Evolutionary conservation across 495 filamentous ascomycete species (phyloP).

Genomic region (Penicillium desertorum): DNA sequence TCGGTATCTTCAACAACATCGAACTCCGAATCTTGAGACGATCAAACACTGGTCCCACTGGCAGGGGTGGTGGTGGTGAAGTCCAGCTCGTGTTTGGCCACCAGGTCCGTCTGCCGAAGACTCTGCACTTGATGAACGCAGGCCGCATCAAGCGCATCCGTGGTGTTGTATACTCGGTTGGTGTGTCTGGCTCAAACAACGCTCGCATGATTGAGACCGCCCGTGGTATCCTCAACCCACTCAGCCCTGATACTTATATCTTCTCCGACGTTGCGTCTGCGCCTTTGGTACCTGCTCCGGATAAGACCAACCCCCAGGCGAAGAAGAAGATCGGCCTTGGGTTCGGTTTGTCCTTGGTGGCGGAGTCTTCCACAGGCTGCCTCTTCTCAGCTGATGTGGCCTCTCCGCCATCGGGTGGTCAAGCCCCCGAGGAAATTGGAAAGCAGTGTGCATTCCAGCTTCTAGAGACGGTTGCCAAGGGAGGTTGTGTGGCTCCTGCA

Average conservation of each 20-base stretch:
- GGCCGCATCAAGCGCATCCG: slow-evolving; percentile 86
- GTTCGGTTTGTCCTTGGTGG: slow-evolving; percentile 86
- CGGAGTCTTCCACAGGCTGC: slow-evolving; percentile 82
- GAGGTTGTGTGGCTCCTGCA: slow-evolving; percentile 73
- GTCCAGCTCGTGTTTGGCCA: slow-evolving; percentile 90
- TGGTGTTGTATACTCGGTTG: slow-evolving; percentile 89
- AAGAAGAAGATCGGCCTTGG: slow-evolving; percentile 78
- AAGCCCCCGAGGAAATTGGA: slow-evolving; percentile 86
- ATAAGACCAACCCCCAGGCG: slow-evolving; percentile 56
- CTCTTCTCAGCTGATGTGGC: slow-evolving; percentile 85
- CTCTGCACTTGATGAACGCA: slow-evolving; percentile 81
- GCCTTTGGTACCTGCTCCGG: slow-evolving; percentile 62
- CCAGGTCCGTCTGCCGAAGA: slow-evolving; percentile 90
- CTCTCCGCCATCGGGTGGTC: slow-evolving; percentile 75
- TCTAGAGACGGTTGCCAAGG: slow-evolving; percentile 74
- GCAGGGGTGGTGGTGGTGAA: slow-evolving; percentile 80
- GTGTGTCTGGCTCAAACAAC: slow-evolving; percentile 88
- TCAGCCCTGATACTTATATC: slow-evolving; percentile 84
- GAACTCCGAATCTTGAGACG: slow-evolving; percentile 81
- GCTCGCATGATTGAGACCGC: slow-evolving; percentile 91
- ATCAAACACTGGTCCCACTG: slow-evolving; percentile 70
- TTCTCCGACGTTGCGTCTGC: slow-evolving; percentile 74
- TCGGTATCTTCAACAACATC: slow-evolving; percentile 83
- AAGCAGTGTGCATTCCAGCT: slow-evolving; percentile 84
- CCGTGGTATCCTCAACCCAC: slow-evolving; percentile 79